Evolutionary conservation across 257 asterid species (phyloP).

Genomic region (Misopates orontium): DNA sequence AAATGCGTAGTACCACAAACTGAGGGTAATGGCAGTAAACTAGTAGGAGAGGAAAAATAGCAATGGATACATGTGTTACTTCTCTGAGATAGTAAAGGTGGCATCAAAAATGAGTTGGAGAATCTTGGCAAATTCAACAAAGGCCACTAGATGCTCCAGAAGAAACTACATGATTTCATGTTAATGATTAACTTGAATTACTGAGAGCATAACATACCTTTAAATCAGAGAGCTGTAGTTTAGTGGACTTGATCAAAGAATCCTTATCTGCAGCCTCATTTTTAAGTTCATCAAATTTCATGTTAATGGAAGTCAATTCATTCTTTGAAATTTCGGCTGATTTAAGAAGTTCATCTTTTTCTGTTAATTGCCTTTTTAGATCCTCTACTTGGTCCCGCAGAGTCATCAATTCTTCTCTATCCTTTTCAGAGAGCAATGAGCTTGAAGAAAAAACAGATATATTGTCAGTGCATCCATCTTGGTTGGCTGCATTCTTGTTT

Average conservation of each 20-base stretch:
- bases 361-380: constrained; percentile 63
- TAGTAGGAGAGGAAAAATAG: constrained; percentile 8
- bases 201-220: constrained; percentile 49
- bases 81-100: neutral
- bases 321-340: constrained; percentile 58
- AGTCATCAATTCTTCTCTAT: constrained; percentile 70
- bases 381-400: constrained; percentile 74
- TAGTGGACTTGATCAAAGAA: constrained; percentile 61
- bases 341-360: constrained; percentile 78
- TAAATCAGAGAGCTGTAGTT: constrained; percentile 77
- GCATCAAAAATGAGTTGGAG: neutral
- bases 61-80: too few species aligned
- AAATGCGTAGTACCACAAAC: neutral
- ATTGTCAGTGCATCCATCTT: constrained; percentile 52
- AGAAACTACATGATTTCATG: neutral
- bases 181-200: neutral
- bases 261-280: constrained; percentile 67
- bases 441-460: constrained; percentile 53
- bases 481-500: constrained; percentile 37
- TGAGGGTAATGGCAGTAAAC: constrained; percentile 1
- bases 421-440: constrained; percentile 61
- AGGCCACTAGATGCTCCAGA: neutral
- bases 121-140: constrained; percentile 11
- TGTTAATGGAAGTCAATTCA: constrained; percentile 56
- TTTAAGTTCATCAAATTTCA: constrained; percentile 52